These are phyloP conservation scores for Fusarium sacchari DNA, from an alignment of 2,329 filamentous ascomycete species.

Conservation along the genomic window DNA sequence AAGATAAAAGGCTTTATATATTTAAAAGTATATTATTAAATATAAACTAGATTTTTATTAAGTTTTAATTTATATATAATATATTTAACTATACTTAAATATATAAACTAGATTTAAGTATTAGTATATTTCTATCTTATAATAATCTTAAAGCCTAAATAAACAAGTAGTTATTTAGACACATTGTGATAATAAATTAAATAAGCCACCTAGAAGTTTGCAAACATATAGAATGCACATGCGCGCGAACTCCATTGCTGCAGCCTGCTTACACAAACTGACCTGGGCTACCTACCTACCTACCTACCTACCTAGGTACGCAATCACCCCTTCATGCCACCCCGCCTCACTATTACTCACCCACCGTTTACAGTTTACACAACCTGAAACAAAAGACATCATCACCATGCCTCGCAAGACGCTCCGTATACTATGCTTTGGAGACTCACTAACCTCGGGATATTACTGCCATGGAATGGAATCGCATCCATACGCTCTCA, in stretches of 20 bases:
- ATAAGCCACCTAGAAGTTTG: background rate
- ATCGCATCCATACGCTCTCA: conserved; percentile 64
- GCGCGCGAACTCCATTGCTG: background rate
- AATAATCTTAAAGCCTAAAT: background rate
- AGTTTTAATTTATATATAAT: background rate
- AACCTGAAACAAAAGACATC: background rate
- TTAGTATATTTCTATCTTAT: no score
- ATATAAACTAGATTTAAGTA: background rate
- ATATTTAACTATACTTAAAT: background rate
- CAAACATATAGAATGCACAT: background rate
- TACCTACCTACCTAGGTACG: background rate
- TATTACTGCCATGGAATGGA: conserved; percentile 55
- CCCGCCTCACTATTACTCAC: conserved; percentile 6
- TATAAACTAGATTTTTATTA: background rate
- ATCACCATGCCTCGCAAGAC: conserved; percentile 45
- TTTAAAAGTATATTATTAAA: background rate
- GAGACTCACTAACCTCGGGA: conserved; percentile 71
- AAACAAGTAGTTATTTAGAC: background rate
- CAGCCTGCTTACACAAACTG: conserved; percentile 22
- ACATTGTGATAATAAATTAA: no score
- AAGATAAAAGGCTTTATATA: background rate
- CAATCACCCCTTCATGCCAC: conserved; percentile 4
- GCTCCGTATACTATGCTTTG: conserved; percentile 70
- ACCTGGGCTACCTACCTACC: background rate
- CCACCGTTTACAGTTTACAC: background rate